Conservation (phyloP, 108 stramenopile genomes). For the Skeletonema costatum region DNA sequence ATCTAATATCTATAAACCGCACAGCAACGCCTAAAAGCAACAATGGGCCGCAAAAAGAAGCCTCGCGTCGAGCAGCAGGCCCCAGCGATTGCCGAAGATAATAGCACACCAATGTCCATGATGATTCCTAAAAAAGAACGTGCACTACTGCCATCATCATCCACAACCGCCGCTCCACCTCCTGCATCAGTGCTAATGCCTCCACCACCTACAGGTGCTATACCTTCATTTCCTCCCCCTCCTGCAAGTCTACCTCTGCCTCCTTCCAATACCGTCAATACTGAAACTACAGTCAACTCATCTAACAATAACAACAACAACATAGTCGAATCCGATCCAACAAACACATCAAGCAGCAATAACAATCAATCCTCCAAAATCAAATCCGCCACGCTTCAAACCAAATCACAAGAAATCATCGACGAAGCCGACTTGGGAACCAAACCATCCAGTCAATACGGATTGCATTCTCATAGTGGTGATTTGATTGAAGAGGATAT, state of each 20-base stretch:
- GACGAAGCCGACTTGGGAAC: constrained; percentile 35
- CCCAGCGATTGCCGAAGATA: neutral
- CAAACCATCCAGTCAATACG: constrained; percentile 48
- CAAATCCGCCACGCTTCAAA: constrained; percentile 25
- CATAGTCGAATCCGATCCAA: neutral
- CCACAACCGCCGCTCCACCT: neutral
- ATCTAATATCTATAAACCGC: no score
- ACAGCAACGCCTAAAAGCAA: neutral
- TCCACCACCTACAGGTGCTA: neutral
- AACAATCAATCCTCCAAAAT: constrained; percentile 6
- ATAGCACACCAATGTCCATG: neutral
- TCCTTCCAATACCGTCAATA: neutral
- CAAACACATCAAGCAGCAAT: neutral
- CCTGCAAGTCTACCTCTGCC: neutral
- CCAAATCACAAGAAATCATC: neutral
- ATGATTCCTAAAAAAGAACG: neutral
- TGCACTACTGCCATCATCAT: constrained; percentile 2
- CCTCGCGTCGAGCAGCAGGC: neutral
- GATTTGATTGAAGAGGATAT: constrained; percentile 81
- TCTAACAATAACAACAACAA: no score
- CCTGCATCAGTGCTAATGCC: neutral
- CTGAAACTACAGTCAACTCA: neutral
- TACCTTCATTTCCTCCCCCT: neutral
- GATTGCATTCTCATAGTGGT: constrained; percentile 76
- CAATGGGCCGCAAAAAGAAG: neutral